Evolutionary conservation across 805 yeast species (phyloP).

Genomic region (Lipomyces starkeyi): DNA sequence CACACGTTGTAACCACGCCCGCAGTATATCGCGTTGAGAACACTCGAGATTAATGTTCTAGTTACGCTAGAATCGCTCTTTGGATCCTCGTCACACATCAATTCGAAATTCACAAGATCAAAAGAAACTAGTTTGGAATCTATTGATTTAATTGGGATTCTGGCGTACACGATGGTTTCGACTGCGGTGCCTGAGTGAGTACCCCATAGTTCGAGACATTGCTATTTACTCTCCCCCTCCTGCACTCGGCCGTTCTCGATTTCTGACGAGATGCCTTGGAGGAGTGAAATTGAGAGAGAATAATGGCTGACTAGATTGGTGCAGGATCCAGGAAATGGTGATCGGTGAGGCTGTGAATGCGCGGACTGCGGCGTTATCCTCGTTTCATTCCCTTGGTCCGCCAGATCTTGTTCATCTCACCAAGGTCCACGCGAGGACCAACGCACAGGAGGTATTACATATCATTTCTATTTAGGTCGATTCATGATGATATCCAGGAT

Average conservation of each 20-base stretch:
- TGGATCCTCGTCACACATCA: not conserved
- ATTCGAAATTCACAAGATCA: not conserved
- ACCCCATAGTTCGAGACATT: no score
- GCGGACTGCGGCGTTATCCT: constrained; percentile 53
- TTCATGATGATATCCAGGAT: not conserved
- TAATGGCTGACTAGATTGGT: not conserved
- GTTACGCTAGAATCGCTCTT: no score
- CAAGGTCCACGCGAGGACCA: constrained; percentile 50
- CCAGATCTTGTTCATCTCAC: constrained; percentile 69
- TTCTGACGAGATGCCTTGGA: not conserved
- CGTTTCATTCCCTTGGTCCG: constrained; percentile 68
- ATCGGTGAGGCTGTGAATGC: constrained; percentile 59
- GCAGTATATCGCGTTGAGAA: no score
- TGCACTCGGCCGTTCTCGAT: not conserved
- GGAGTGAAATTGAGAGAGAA: not conserved
- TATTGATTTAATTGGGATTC: constrained; percentile 1
- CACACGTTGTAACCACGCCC: no score
- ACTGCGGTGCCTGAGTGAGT: constrained; percentile 20
- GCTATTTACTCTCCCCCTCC: no score
- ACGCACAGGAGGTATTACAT: constrained; percentile 55
- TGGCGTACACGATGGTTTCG: constrained; percentile 9
- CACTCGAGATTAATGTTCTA: no score
- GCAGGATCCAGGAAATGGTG: constrained; percentile 54
- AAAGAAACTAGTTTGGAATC: not conserved
- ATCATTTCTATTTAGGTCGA: constrained; percentile 53